Evolutionary conservation across 495 filamentous ascomycete genomes (phyloP).

Genomic region (Penicillium riverlandense): DNA sequence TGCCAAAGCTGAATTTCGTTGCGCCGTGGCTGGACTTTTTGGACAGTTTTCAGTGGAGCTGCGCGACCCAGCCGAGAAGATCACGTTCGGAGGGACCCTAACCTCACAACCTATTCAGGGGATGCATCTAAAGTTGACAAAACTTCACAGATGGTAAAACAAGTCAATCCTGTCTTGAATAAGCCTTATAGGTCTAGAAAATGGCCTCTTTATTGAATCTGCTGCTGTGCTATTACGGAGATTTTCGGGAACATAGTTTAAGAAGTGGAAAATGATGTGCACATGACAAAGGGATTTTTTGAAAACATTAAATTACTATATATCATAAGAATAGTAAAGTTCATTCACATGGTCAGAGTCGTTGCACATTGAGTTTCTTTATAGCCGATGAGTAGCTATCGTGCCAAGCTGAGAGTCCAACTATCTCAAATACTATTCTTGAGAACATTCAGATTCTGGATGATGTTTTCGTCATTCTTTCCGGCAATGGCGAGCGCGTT

Average conservation of each 20-base stretch:
- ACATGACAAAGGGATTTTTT: no score
- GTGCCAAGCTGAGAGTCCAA: no score
- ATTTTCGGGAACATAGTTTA: no score
- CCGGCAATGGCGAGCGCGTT: slow-evolving; percentile 12
- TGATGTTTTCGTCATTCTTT: slow-evolving; percentile 11
- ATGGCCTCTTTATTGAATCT: no score
- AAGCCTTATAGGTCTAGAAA: no score
- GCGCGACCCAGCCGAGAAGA: slow-evolving; percentile 50
- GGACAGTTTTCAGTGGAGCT: slow-evolving; percentile 43
- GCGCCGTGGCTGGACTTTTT: slow-evolving; percentile 29
- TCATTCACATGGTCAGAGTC: no score
- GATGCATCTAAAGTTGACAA: slow-evolving; percentile 51
- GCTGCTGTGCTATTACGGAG: no score
- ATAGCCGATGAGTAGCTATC: no score
- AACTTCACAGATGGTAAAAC: slow-evolving; percentile 56
- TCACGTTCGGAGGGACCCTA: slow-evolving; percentile 54
- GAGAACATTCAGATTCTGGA: slow-evolving; percentile 11
- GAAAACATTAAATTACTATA: no score
- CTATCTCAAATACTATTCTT: background rate
- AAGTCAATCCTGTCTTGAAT: background rate
- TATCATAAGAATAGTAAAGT: no score
- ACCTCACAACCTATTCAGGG: slow-evolving; percentile 61
- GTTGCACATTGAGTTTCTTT: no score
- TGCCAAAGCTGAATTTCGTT: slow-evolving; percentile 32
- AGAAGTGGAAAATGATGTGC: no score